Evolutionary conservation across 805 yeast species (phyloP), one percentile per base, ranked within the genome.

Genomic region (Starmerella gropengiesseri): DNA sequence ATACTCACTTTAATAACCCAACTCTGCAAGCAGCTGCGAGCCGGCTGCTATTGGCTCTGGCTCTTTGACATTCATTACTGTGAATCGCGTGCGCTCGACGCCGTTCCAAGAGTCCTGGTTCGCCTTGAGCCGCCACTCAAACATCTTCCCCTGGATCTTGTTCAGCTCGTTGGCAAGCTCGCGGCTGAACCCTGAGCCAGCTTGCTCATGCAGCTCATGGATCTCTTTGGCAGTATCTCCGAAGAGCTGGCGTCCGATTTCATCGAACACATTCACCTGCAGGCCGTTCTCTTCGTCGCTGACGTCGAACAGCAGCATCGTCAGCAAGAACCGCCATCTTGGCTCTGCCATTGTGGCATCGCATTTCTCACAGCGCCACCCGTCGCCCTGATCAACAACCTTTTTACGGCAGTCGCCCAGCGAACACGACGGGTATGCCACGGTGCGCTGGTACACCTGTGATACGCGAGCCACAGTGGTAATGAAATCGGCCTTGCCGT

Each of bases 301-400:
- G 17, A 87, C 93, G 61, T 91, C 98, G 55, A 77, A 70, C n/a
- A 86, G 72, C 3, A 84, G 74, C 35, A 77, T 60, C n/a, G 80
- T 78, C 53, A 89, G 61, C 41, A 86, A 77, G 54, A 82, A 91
- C 60, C 97, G 74, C 65, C 82, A 78, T 37, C 70, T 66, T 16
- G 97, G 96, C 36, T 68, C 70, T 2, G 71, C 68, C 57, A 74
- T 78, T 48, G 73, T 73, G 43, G 73, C 67, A 55, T 83, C 79
- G 70, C 97, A 87, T 60, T 80, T 81, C 60, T 87, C 97, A 68
- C 98, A 91, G 61, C 94, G 75, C 94, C 94, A 87, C 14, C 78
- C 68, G 12, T 81, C 84, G 56, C 75, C 79, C 25, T 74, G 68
- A 43, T 73, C 78, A 56, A 83, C 83, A 33, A 81, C 65, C 63